Evolutionary conservation across 225 moss, liverwort and hornwort species (phyloP).

Genomic region (Polytrichum formosum): DNA sequence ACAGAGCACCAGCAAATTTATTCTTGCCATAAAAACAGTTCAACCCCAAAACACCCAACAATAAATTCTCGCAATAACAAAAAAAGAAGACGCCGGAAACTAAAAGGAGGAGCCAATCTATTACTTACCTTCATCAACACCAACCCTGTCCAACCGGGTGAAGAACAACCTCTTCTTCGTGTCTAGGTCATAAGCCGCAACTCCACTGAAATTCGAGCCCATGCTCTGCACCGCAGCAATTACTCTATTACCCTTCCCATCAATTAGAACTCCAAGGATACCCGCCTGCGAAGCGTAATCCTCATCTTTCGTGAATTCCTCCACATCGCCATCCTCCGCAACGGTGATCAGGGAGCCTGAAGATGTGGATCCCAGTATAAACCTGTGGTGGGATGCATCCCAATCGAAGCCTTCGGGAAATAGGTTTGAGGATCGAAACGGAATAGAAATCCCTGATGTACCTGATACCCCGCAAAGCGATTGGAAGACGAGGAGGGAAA

Average conservation of each 20-base stretch:
- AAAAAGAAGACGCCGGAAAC: neutral
- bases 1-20: neutral
- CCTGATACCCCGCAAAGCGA: too few relatives aligned
- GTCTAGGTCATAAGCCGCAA: conserved; percentile 78
- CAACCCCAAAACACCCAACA: neutral
- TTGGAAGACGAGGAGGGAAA: too few relatives aligned
- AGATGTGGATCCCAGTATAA: conserved; percentile 55
- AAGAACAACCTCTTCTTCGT: conserved; percentile 53
- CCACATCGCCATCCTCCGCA: conserved; percentile 31
- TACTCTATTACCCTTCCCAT: conserved; percentile 47
- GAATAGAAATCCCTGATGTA: conserved; percentile 3
- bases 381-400: conserved; percentile 52
- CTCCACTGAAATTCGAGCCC: conserved; percentile 14
- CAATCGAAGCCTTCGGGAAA: conserved; percentile 83
- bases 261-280: conserved; percentile 55
- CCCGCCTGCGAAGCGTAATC: conserved; percentile 43
- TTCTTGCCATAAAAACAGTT: neutral
- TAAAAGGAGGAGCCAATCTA: neutral
- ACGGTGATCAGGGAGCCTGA: conserved; percentile 42
- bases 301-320: conserved; percentile 51
- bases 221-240: conserved; percentile 37
- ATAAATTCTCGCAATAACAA: neutral
- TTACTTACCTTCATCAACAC: conserved; percentile 17
- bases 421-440: conserved; percentile 30
- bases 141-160: conserved; percentile 41